phyloP scores from a whole-genome alignment of 306 rosid species.

The Lagenaria siceraria region DNA sequence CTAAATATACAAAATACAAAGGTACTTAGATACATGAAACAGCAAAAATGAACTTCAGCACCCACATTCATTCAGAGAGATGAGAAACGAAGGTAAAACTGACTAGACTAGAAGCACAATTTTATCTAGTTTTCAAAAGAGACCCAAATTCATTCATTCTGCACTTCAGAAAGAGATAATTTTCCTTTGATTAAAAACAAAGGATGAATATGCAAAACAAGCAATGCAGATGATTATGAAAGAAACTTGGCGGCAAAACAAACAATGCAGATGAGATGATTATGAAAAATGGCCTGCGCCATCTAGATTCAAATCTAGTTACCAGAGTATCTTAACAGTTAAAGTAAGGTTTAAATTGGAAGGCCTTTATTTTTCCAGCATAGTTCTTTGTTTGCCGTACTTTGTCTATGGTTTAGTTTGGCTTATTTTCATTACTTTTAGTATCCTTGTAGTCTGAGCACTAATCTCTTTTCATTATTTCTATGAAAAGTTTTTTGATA shows the following conservation, averaged over 20 bases:
- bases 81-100: background rate
- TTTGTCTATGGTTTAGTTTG: too few species aligned
- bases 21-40: background rate
- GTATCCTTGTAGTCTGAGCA: too few species aligned
- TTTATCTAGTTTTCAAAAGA: background rate
- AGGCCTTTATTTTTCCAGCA: too few species aligned
- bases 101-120: background rate
- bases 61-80: background rate
- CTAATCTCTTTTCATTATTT: too few species aligned
- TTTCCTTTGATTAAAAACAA: background rate
- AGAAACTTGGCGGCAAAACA: background rate
- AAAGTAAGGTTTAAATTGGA: background rate
- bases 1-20: background rate
- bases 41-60: background rate
- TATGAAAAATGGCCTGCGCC: background rate
- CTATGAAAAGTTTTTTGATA: too few species aligned
- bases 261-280: background rate
- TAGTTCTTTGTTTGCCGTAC: too few species aligned
- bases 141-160: background rate
- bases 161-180: background rate
- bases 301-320: background rate
- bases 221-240: background rate
- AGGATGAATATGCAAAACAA: background rate
- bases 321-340: background rate
- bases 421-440: too few species aligned